Evolutionary conservation across 129 eudicot species (phyloP), one percentile per base, ranked within the genome.

Genomic region (Heracleum sosnowskyi): DNA sequence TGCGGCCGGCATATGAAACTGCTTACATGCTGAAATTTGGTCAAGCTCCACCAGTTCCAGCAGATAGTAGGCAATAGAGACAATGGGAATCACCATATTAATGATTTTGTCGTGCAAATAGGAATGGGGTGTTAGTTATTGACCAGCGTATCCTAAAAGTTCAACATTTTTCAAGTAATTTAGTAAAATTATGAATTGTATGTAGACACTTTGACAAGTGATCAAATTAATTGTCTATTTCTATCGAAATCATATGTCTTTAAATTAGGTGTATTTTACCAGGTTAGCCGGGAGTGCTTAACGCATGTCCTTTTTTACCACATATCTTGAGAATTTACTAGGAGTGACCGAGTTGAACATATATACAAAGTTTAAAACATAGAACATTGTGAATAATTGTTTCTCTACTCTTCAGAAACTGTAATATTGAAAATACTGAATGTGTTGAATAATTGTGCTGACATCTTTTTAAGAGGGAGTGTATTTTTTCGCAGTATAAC

Each of bases 1-100:
- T 95, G 57, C 92, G 90, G 18, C 85, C 91, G 0, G 97, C 83
- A 64, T 84, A 91, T 73, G 96, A 90, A 86, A 95, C 97, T 77
- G 98, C 97, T 51, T 91, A 90, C 85, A 49, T 90, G 1, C 86
- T 95, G 82, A 95, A 95, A 81, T 95, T 95, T 81, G 94, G 96
- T 55, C 88, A 86, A 73, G 89, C 91, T 11, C 98, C 98, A 33
- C 98, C 97, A 0, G 51, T 85, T 41, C 86, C 90, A 74, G 78
- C 75, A 74, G 22, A 68, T 62, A 53, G 81, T 86, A 74, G 82
- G 75, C 70, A 57, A 36, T 36, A 40, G 22, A n/a, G 36, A 41
- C 26, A 51, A n/a, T 72, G 39, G 28, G 17, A 62, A 33, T 66
- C 39, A 66, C 22, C 22, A 0, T 4, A 3, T 35, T 33, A 16